Evolutionary conservation across 805 yeast species (phyloP).

Genomic region (Candida krabiensis): DNA sequence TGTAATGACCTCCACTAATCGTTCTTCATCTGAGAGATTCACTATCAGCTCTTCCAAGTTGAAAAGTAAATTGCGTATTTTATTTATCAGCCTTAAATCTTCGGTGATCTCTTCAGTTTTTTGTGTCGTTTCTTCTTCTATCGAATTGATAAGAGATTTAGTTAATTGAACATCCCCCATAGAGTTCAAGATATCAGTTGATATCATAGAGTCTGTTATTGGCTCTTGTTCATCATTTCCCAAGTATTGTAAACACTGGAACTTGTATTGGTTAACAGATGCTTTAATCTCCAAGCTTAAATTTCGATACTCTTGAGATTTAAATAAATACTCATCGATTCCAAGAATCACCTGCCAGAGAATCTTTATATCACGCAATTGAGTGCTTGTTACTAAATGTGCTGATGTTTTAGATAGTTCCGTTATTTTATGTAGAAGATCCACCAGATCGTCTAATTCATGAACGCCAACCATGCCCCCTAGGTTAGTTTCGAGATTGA

Average conservation of each 20-base stretch:
- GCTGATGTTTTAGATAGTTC: conserved; percentile 12
- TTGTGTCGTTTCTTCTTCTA: conserved; percentile 21
- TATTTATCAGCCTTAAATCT: conserved; percentile 21
- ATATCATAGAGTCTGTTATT: background rate
- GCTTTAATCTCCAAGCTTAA: conserved; percentile 16
- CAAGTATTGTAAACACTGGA: conserved; percentile 15
- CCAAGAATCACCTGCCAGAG: conserved; percentile 29
- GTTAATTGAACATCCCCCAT: conserved; percentile 17
- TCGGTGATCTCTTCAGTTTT: conserved; percentile 17
- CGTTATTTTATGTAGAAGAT: conserved; percentile 14
- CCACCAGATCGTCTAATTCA: conserved; percentile 16
- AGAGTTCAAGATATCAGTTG: conserved; percentile 7
- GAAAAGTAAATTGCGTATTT: conserved; percentile 18
- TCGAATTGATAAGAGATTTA: conserved; percentile 12
- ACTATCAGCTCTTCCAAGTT: conserved; percentile 11
- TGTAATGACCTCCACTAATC: conserved; percentile 10
- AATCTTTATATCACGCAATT: conserved; percentile 17
- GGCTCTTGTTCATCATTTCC: background rate
- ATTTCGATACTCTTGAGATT: conserved; percentile 15
- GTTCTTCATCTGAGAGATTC: conserved; percentile 9
- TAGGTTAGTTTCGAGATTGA: too few species aligned
- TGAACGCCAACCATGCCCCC: background rate
- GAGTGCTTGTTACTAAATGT: background rate
- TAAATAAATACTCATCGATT: conserved; percentile 21
- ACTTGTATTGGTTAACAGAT: conserved; percentile 10